phyloP scores from a whole-genome alignment of 257 asterid species.

The Solanum etuberosum region DNA sequence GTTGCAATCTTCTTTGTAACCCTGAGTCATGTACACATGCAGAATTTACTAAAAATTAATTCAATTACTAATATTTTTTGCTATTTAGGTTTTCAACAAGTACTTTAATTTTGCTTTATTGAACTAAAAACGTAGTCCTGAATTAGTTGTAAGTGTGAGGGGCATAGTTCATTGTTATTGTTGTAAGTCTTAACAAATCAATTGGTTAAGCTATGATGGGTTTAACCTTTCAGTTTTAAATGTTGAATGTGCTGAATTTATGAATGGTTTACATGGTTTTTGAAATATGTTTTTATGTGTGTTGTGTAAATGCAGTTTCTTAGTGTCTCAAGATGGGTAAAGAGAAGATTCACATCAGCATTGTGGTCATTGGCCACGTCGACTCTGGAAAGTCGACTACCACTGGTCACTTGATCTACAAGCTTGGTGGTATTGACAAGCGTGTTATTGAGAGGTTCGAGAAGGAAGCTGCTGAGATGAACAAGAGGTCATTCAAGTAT shows the following conservation, averaged over 20 bases:
- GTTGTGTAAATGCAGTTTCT: neutral
- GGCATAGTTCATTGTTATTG: neutral
- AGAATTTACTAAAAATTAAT: neutral
- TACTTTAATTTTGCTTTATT: neutral
- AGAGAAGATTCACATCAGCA: slow-evolving; percentile 31
- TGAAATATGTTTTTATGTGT: neutral
- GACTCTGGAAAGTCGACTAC: slow-evolving; percentile 42
- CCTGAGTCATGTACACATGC: neutral
- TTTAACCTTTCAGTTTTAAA: neutral
- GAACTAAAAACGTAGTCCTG: neutral
- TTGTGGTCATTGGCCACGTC: slow-evolving; percentile 41
- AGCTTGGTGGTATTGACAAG: slow-evolving; percentile 83
- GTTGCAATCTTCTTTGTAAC: neutral
- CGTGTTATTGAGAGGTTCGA: slow-evolving; percentile 82
- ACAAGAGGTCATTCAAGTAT: slow-evolving; percentile 80
- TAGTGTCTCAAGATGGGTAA: slow-evolving; percentile 11
- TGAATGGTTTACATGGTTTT: neutral
- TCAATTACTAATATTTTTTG: neutral
- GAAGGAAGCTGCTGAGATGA: slow-evolving; percentile 87
- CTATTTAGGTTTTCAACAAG: neutral
- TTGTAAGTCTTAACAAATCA: neutral
- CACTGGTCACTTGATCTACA: slow-evolving; percentile 48
- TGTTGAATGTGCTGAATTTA: neutral
- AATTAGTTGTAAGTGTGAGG: neutral
- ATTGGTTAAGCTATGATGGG: neutral